Percentiles rank a stretch among this genome's conserved stretches.
Evolutionary conservation across 106 monocot genomes (phyloP).

Genomic region (Acorus calamus): DNA sequence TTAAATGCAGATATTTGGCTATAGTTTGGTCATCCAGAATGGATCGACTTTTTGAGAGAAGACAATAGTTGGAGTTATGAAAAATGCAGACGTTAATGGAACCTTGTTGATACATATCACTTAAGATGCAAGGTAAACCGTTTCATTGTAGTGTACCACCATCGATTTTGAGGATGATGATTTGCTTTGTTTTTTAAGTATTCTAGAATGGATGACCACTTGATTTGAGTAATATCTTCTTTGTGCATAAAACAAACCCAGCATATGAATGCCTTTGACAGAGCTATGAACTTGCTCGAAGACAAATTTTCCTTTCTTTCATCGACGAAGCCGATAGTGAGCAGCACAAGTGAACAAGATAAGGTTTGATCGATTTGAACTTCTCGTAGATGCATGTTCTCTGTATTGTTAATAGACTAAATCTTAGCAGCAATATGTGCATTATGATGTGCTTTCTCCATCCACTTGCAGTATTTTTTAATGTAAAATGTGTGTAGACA

Average conservation of each 20-base stretch:
- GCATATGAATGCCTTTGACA: constrained; percentile 88
- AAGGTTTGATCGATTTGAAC: constrained; percentile 34
- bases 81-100: constrained; percentile 82
- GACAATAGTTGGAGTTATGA: constrained; percentile 93
- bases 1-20: background rate
- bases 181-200: too few species aligned
- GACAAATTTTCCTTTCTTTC: constrained; percentile 63
- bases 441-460: too few species aligned
- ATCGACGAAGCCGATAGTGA: constrained; percentile 73
- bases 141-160: background rate
- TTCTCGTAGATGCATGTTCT: too few species aligned
- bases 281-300: constrained; percentile 86
- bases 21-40: constrained; percentile 96
- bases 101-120: constrained; percentile 85
- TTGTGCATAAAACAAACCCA: constrained; percentile 16
- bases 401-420: too few species aligned
- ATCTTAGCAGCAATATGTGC: too few species aligned
- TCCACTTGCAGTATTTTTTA: too few species aligned
- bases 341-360: constrained; percentile 64
- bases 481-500: too few species aligned
- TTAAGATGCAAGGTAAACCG: constrained; percentile 63
- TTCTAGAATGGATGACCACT: too few species aligned
- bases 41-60: constrained; percentile 97
- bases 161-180: too few species aligned
- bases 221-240: background rate